Evolutionary conservation across 352 stramenopile genomes (phyloP), one percentile per base, ranked within the genome.

Genomic region (Globisporangium carolinianum): DNA sequence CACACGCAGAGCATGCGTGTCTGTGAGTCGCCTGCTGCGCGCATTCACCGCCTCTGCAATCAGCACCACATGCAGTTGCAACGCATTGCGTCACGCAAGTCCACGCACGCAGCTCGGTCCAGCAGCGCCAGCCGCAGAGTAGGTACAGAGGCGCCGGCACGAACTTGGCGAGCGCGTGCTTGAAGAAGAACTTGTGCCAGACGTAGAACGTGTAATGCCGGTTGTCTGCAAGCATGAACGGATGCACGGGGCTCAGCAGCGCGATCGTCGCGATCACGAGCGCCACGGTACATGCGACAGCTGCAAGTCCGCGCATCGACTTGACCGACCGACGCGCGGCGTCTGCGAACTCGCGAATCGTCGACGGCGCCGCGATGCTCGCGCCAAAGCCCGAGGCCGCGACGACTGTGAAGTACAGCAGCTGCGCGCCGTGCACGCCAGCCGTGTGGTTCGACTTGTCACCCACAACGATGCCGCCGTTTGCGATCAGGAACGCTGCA

Each of bases 151-250:
- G 63, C 0, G 55, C 57, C 11, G 76, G 81, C 15, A 88, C 57
- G 39, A 87, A 89, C 61, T 91, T 92, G 53, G 76, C 80, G 12
- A 88, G 45, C 0, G 60, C 51, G 48, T 94, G 83, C 47, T 86
- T 87, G 5, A 83, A 68, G 53, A 93, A 95, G 49, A 96, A 86
- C 60, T 89, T 91, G 14, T 79, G 68, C 90, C 90, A 97, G 18
- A 97, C 43, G 68, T 97, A 97, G 58, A 97, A 97, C 8, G 84
- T 95, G 63, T 95, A 97, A 65, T 97, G 89, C 7, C 90, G 83
- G 58, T 97, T 97, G 70, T 97, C 90, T 39, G 86, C 82, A 51
- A 97, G 71, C 70, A 97, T 77, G 55, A 97, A 97, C 58, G 87
- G 89, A 69, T 97, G 89, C 36, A 91, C 79, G 8, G 84, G 69